phyloP scores from a whole-genome alignment of 805 yeast species.

The Cyberlindnera xishuangbannaensis region DNA sequence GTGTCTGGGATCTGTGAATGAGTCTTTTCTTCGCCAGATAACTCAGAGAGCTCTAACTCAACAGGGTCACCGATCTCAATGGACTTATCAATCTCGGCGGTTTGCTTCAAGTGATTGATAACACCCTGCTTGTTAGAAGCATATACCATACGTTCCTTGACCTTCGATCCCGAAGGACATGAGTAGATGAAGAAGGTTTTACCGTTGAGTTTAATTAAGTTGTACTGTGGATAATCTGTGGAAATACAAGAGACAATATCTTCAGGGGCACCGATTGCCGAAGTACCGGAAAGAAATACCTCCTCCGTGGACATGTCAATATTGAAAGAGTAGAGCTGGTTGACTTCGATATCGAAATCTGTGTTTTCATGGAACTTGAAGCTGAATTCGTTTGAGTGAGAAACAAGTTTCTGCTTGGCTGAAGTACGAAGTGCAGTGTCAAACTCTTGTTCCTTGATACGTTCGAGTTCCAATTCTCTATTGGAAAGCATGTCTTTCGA shows the following conservation, averaged over 20 bases:
- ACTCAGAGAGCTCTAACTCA: conserved; percentile 54
- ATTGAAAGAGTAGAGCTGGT: conserved; percentile 40
- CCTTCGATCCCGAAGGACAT: conserved; percentile 87
- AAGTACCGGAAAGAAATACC: conserved; percentile 32
- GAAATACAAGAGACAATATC: conserved; percentile 32
- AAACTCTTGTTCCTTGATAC: conserved; percentile 40
- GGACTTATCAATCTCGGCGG: conserved; percentile 31
- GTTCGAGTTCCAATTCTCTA: conserved; percentile 48
- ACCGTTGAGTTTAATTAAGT: conserved; percentile 40
- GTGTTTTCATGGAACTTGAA: conserved; percentile 26
- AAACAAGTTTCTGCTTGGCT: conserved; percentile 25
- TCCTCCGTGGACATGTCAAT: conserved; percentile 47
- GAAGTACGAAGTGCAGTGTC: conserved; percentile 28
- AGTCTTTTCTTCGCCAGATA: conserved; percentile 25
- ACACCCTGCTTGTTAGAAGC: conserved; percentile 75
- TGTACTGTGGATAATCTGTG: conserved; percentile 49
- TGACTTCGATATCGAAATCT: conserved; percentile 21
- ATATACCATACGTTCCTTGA: conserved; percentile 86
- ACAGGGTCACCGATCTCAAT: conserved; percentile 70
- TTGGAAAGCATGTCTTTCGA: conserved; percentile 46
- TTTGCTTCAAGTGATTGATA: conserved; percentile 40
- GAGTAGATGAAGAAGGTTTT: conserved; percentile 63
- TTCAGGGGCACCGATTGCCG: conserved; percentile 18
- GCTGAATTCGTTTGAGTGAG: conserved; percentile 23
- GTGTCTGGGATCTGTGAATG: conserved; percentile 11